Conservation (phyloP, 164 flowering plant genomes). For the Vitis cinerea region DNA sequence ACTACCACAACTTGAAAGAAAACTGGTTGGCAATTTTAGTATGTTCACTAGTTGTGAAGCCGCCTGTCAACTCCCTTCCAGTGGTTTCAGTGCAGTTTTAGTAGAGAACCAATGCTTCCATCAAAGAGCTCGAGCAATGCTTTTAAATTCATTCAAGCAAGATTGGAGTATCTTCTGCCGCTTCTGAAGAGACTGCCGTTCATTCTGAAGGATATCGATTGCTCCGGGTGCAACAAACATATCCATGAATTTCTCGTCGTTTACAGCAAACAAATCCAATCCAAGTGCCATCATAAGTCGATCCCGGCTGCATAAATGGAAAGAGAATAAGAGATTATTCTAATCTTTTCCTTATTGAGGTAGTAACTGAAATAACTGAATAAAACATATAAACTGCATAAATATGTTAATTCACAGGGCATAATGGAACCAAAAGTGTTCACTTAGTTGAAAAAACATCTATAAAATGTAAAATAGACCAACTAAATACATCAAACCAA, state of each 20-base stretch:
- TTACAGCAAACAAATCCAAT: slow-evolving; percentile 87
- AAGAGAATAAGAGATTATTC: not conserved
- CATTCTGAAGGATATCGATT: slow-evolving; percentile 69
- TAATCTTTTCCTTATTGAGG: no score
- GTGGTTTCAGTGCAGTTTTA: not conserved
- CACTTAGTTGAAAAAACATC: no score
- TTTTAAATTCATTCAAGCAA: slow-evolving; percentile 88
- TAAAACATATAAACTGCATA: no score
- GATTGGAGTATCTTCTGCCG: slow-evolving; percentile 90
- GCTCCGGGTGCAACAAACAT: slow-evolving; percentile 97
- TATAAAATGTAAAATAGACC: no score
- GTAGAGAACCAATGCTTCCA: not conserved
- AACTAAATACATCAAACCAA: no score
- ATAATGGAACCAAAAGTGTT: no score
- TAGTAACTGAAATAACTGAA: no score
- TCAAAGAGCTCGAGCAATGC: slow-evolving; percentile 71
- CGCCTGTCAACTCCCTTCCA: not conserved
- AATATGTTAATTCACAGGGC: no score
- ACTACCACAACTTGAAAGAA: no score
- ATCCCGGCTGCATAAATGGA: slow-evolving; percentile 56
- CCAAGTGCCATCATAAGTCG: slow-evolving; percentile 79
- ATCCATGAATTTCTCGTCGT: slow-evolving; percentile 93
- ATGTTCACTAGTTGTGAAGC: slow-evolving; percentile 12
- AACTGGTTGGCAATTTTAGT: not conserved
- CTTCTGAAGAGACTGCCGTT: slow-evolving; percentile 78